Conservation (phyloP, 2,329 filamentous ascomycete species). For the Curvularia lunata region DNA sequence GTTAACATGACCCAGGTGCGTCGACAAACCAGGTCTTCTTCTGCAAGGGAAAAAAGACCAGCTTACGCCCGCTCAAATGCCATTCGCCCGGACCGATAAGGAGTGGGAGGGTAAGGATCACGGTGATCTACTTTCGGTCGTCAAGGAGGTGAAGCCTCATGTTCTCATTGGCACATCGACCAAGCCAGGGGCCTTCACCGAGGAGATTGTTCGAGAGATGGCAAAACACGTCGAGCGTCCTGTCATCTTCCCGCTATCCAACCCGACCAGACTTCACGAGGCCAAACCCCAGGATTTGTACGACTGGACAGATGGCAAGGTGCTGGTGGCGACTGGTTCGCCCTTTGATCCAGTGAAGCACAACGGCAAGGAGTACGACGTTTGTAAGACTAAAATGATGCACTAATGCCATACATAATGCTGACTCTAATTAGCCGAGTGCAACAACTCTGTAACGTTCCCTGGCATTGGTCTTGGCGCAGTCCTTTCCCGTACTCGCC, state of each 20-base stretch:
- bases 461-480: constrained; percentile 84
- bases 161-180: constrained; percentile 87
- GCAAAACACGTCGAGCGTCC: constrained; percentile 72
- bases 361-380: constrained; percentile 60
- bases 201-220: constrained; percentile 78
- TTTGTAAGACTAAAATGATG: too few species aligned
- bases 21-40: constrained; percentile 82
- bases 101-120: constrained; percentile 68
- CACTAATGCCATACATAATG: not conserved
- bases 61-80: constrained; percentile 70
- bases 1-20: constrained; percentile 61
- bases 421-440: constrained; percentile 66
- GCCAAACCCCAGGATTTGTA: constrained; percentile 78
- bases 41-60: constrained; percentile 66
- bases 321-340: constrained; percentile 81
- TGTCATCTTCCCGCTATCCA: constrained; percentile 88
- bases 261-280: constrained; percentile 84
- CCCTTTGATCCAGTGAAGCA: constrained; percentile 77
- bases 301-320: constrained; percentile 78
- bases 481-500: constrained; percentile 70
- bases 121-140: constrained; percentile 67
- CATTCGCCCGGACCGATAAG: constrained; percentile 68
- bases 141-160: constrained; percentile 76
- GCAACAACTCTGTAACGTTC: constrained; percentile 87
- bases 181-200: constrained; percentile 74